Base-by-base conservation (phyloP, 2,329 filamentous ascomycete genomes). In the Helminthosporium solani region DNA sequence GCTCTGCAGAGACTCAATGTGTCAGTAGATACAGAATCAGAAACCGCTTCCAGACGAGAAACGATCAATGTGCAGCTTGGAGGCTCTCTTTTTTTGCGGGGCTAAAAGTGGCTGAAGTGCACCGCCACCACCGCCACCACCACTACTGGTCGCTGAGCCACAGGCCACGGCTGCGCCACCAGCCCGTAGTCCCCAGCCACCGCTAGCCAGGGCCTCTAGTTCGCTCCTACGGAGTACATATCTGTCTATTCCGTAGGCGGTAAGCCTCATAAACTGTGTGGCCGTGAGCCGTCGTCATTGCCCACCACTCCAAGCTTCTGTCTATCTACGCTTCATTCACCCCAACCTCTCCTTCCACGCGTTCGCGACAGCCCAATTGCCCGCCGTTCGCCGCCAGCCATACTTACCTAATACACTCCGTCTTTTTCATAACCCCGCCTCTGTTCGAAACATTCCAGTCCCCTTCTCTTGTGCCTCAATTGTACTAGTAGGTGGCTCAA, bases 281-380 rank as follows among this genome's bases (percentile, higher is more conserved):
- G 44, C 15, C 44, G 21, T 38, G 35, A n/a, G 38, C 41, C 40
- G 46, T 49, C 46, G 46, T 49, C 46, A 49, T 49, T 37, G 41
- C 39, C 2, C 28, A n/a, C 28, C 12, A 27, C 25, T 12, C 12
- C 12, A 12, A 27, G 7, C 7, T 27, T 7, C 25, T 12, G 7
- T 27, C 25, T 7, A 7, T 31, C 28, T 5, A 9, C 5, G 14
- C 28, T 31, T 31, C 28, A 31, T 12, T 12, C 25, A 31, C 8
- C 5, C 5, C 28, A 14, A 14, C 28, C 25, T 14, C 28, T 4
- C 28, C 12, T 6, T 31, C 28, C 14, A 31, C 28, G 28, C 28
- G 9, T 31, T 31, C 28, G 9, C 8, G n/a, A n/a, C n/a, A 7
- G 9, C 28, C 12, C 28, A 31, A 31, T 31, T 31, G 28, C 9